Evolutionary conservation across 768 basidiomycete genomes (phyloP).

Genomic region (Russula sp.): DNA sequence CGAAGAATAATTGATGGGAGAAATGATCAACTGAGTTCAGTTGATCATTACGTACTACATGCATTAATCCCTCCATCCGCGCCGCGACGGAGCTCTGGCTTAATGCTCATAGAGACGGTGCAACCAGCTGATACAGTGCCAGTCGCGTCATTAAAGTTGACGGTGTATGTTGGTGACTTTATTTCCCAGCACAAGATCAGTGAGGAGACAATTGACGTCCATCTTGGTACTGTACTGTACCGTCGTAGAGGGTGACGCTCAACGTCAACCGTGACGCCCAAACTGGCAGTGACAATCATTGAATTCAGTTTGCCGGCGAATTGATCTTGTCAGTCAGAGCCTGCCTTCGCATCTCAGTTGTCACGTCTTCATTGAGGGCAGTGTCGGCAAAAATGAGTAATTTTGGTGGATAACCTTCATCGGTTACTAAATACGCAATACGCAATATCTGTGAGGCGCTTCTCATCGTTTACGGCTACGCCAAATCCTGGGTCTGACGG

Average conservation of each 20-base stretch:
- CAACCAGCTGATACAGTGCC: neutral
- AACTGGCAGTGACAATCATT: slow-evolving; percentile 28
- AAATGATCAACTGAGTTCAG: neutral
- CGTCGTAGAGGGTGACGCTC: slow-evolving; percentile 10
- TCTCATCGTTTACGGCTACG: slow-evolving; percentile 18
- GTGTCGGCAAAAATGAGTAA: slow-evolving; percentile 21
- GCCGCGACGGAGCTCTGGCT: slow-evolving; percentile 24
- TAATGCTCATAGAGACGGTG: slow-evolving; percentile 12
- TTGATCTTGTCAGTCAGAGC: slow-evolving; percentile 10
- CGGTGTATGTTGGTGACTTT: neutral
- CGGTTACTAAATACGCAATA: slow-evolving; percentile 21
- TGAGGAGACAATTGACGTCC: slow-evolving; percentile 1
- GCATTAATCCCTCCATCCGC: slow-evolving; percentile 10
- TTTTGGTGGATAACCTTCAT: slow-evolving; percentile 11
- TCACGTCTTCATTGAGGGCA: slow-evolving; percentile 15
- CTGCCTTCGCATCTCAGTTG: slow-evolving; percentile 22
- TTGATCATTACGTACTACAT: slow-evolving; percentile 14
- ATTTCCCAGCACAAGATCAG: neutral
- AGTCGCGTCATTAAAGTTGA: neutral
- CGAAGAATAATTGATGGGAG: neutral
- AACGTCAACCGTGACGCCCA: slow-evolving; percentile 20
- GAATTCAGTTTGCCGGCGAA: slow-evolving; percentile 29
- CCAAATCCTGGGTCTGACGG: slow-evolving; percentile 10
- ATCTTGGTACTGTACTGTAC: neutral
- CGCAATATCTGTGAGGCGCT: slow-evolving; percentile 5